Conservation (phyloP, 1,284 basidiomycete species). For the Leccinum pallidistipes region DNA sequence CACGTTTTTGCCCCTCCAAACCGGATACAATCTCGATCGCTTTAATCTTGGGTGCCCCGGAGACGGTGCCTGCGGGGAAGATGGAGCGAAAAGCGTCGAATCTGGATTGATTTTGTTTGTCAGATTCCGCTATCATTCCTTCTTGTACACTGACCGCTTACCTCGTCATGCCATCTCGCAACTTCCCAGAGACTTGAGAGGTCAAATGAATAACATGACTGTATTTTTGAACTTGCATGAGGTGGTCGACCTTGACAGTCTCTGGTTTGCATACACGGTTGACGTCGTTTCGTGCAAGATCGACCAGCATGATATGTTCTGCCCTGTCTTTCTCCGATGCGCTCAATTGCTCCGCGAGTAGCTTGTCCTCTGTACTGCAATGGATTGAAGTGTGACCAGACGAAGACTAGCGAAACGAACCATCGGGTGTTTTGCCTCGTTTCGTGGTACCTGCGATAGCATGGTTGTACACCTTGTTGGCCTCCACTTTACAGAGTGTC, state of each 20-base stretch:
- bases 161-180: slow-evolving; percentile 86
- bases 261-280: slow-evolving; percentile 95
- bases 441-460: slow-evolving; percentile 97
- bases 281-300: slow-evolving; percentile 98
- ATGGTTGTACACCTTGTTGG: slow-evolving; percentile 93
- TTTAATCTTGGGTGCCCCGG: slow-evolving; percentile 98
- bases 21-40: slow-evolving; percentile 93
- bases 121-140: background rate
- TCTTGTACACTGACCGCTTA: slow-evolving; percentile 30
- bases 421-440: slow-evolving; percentile 83
- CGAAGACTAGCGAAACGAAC: slow-evolving; percentile 43
- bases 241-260: slow-evolving; percentile 94
- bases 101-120: slow-evolving; percentile 41
- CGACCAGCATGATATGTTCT: slow-evolving; percentile 99
- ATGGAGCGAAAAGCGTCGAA: slow-evolving; percentile 99
- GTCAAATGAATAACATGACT: slow-evolving; percentile 98
- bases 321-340: slow-evolving; percentile 93
- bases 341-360: slow-evolving; percentile 72
- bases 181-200: slow-evolving; percentile 87
- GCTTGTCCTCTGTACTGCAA: slow-evolving; percentile 74
- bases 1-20: slow-evolving; percentile 87
- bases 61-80: slow-evolving; percentile 99
- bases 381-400: slow-evolving; percentile 8
- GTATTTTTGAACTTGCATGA: slow-evolving; percentile 96
- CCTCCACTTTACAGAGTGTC: slow-evolving; percentile 95